These are phyloP conservation scores for Triticum timopheevii DNA, from an alignment of 176 grass and related monocot genomes.

Conservation along the genomic window DNA sequence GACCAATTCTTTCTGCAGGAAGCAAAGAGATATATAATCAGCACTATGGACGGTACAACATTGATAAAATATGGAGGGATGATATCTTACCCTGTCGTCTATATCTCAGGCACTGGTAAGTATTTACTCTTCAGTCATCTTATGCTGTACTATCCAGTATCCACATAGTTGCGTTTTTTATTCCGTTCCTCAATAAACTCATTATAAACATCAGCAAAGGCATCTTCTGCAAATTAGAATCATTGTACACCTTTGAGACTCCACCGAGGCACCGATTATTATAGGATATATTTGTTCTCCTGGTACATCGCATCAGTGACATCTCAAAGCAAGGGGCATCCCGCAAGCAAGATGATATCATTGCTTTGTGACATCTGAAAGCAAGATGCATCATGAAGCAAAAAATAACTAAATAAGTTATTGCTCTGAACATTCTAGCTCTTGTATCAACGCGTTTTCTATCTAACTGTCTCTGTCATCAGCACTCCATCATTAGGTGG, in stretches of 20 bases:
- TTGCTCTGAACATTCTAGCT: conserved; percentile 24
- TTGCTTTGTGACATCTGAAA: conserved; percentile 19
- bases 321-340: conserved; percentile 28
- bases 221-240: conserved; percentile 3
- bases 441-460: conserved; percentile 1
- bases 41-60: conserved; percentile 73
- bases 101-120: conserved; percentile 96
- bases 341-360: conserved; percentile 3
- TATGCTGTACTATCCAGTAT: background rate
- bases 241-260: background rate
- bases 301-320: conserved; percentile 18
- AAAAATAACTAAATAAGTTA: conserved; percentile 9
- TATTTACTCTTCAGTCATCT: conserved; percentile 15
- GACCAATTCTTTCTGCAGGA: conserved; percentile 44
- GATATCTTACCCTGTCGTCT: conserved; percentile 87
- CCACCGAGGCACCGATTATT: background rate
- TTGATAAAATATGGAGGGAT: conserved; percentile 92
- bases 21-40: conserved; percentile 82
- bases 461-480: background rate
- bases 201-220: background rate
- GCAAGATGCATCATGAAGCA: conserved; percentile 25
- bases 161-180: background rate
- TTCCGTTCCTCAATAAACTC: background rate
- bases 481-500: conserved; percentile 7
- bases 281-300: background rate